Evolutionary conservation across 2,329 filamentous ascomycete genomes (phyloP), one percentile per base, ranked within the genome.

Genomic region (Penicillium sp.): DNA sequence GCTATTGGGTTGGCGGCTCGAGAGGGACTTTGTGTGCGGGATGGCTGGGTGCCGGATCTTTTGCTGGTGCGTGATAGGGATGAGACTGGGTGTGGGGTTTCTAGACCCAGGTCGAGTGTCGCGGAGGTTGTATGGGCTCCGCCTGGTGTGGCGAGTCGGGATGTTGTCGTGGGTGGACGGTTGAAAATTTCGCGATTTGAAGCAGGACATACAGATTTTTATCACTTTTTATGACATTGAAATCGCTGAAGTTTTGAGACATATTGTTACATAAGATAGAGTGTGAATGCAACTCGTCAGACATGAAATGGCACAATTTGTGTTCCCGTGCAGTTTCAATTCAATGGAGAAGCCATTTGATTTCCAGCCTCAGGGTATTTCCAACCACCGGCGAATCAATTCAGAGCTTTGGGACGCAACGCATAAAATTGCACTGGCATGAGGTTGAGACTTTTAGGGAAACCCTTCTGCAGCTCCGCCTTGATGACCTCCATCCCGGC

Each of bases 391-490:
- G 24, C 11, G 3, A 8, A 4, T 27, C 43, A 53, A 24, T 43
- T 22, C n/a, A 31, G 22, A 27, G 27, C 36, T 39, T 63, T 66
- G 3, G 86, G 84, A 62, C 83, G 84, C 63, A 96, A 73, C 1
- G 90, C 92, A 74, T 92, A 96, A 71, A 88, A 88, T 64, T 84
- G 83, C 16, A 96, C 88, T 0, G 90, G 88, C 62, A 87, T 86
- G 31, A 96, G 70, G 41, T 81, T 80, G 29, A 81, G 72, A 8
- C 69, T 72, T 50, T 82, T 84, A 1, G 86, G 85, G 45, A 94
- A 86, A 0, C 89, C 89, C 36, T 80, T 82, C 74, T 95, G 89
- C 46, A 89, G 62, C 69, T 94, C 89, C 0, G 83, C 86, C 68
- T 78, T 83, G 34, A 91, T 73, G n/a, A 96, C 67, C 50, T 77